Evolutionary conservation across 1,284 basidiomycete species (phyloP).

Genomic region (Ganoderma sp.): DNA sequence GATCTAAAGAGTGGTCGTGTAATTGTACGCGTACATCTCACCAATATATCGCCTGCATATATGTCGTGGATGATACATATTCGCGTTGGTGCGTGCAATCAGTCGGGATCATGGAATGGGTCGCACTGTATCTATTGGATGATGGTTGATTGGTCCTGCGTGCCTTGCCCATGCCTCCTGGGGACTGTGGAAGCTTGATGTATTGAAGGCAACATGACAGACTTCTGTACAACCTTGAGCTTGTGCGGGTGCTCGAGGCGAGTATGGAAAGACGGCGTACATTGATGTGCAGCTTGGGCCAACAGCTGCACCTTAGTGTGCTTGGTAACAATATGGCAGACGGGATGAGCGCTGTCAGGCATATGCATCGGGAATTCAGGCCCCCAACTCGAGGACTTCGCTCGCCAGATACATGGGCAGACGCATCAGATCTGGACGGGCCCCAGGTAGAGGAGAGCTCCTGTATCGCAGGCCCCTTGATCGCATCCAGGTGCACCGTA

Average conservation of each 20-base stretch:
- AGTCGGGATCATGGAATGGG: not conserved
- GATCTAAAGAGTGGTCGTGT: conserved; percentile 38
- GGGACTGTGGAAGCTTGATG: not conserved
- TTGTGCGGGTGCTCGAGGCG: not conserved
- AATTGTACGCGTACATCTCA: conserved; percentile 42
- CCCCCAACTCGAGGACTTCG: not conserved
- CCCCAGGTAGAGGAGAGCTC: not conserved
- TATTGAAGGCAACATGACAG: not conserved
- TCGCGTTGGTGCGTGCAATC: not conserved
- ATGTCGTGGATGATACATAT: conserved; percentile 3
- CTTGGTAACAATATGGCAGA: not conserved
- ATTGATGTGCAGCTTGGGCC: not conserved
- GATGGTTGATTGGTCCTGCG: not conserved
- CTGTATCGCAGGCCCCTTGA: not conserved
- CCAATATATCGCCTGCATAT: conserved; percentile 25
- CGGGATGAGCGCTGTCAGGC: too few species aligned
- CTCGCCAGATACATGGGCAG: not conserved
- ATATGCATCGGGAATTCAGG: not conserved
- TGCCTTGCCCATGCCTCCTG: not conserved
- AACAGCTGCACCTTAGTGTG: not conserved
- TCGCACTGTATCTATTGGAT: not conserved
- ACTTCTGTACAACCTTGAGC: not conserved
- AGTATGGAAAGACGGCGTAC: not conserved
- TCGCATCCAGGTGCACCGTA: not conserved
- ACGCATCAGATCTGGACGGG: not conserved